Evolutionary conservation across 2,329 filamentous ascomycete genomes (phyloP).

Genomic region (Trichoderma sp.): DNA sequence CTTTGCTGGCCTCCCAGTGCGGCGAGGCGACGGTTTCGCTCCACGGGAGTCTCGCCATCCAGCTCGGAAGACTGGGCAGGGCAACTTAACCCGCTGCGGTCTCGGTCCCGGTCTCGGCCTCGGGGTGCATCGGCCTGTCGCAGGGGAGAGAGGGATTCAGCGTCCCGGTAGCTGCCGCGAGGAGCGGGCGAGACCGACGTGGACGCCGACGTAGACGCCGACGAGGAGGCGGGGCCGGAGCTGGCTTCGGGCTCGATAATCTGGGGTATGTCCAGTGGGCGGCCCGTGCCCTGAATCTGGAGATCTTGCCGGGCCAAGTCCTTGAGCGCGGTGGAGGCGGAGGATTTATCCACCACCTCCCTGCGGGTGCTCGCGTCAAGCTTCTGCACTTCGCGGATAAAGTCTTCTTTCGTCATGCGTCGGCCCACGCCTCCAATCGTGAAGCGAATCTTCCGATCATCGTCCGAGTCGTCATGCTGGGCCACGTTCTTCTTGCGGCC

Average conservation of each 20-base stretch:
- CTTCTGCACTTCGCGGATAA: slow-evolving; percentile 72
- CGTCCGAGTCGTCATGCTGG: slow-evolving; percentile 54
- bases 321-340: slow-evolving; percentile 53
- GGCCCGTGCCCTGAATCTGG: slow-evolving; percentile 16
- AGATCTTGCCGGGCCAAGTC: slow-evolving; percentile 50
- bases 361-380: slow-evolving; percentile 67
- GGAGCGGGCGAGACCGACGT: slow-evolving; percentile 21
- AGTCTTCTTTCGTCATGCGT: slow-evolving; percentile 79
- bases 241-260: slow-evolving; percentile 32
- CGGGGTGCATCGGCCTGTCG: slow-evolving; percentile 29
- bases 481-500: slow-evolving; percentile 46
- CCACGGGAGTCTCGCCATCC: slow-evolving; percentile 66
- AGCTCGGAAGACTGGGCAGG: slow-evolving; percentile 32
- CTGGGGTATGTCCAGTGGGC: slow-evolving; percentile 29
- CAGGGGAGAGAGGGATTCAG: slow-evolving; percentile 31
- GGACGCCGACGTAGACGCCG: slow-evolving; percentile 12
- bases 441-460: slow-evolving; percentile 74
- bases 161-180: slow-evolving; percentile 21
- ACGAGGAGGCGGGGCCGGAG: slow-evolving; percentile 31
- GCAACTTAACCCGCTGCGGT: background rate
- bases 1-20: slow-evolving; percentile 51
- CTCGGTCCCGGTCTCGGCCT: slow-evolving; percentile 11
- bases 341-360: slow-evolving; percentile 56
- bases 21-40: slow-evolving; percentile 66
- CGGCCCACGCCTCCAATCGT: slow-evolving; percentile 72